phyloP scores from a whole-genome alignment of 2,329 filamentous ascomycete genomes.

The Dactylellina sp. region DNA sequence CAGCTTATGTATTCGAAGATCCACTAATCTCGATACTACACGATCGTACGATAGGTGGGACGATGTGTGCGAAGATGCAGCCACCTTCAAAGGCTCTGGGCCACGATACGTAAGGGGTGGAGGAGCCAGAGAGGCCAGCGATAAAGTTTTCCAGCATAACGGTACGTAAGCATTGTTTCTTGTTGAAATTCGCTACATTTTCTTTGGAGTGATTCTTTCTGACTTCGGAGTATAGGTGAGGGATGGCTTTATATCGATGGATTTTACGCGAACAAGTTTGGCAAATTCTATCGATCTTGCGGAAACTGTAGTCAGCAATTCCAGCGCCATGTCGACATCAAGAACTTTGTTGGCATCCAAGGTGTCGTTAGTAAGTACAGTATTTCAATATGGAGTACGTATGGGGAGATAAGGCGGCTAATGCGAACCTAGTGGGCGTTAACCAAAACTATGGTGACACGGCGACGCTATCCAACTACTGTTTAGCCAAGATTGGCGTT shows the following conservation, averaged over 20 bases:
- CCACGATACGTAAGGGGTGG: constrained; percentile 63
- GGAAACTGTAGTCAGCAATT: constrained; percentile 65
- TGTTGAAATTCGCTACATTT: not conserved
- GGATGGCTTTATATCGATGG: constrained; percentile 61
- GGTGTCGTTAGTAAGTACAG: constrained; percentile 38
- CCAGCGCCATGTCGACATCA: constrained; percentile 59
- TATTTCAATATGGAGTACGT: not conserved
- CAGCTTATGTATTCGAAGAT: not conserved
- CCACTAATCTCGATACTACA: not conserved
- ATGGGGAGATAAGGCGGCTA: not conserved
- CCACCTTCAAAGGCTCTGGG: constrained; percentile 62
- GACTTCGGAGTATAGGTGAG: constrained; percentile 12
- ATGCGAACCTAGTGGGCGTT: constrained; percentile 62
- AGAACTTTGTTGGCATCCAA: constrained; percentile 43
- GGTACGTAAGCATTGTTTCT: constrained; percentile 48
- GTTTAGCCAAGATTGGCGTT: constrained; percentile 34
- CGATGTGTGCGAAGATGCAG: constrained; percentile 65
- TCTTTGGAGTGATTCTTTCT: no score
- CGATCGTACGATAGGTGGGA: constrained; percentile 61
- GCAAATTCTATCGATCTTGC: constrained; percentile 67
- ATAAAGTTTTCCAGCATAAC: constrained; percentile 64
- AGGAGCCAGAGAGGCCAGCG: constrained; percentile 62
- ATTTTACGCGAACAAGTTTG: constrained; percentile 64
- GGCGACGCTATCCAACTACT: constrained; percentile 58
- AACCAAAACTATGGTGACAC: constrained; percentile 64